Conservation (phyloP, 768 basidiomycete genomes). For the Holtermanniella nyarrowii region DNA sequence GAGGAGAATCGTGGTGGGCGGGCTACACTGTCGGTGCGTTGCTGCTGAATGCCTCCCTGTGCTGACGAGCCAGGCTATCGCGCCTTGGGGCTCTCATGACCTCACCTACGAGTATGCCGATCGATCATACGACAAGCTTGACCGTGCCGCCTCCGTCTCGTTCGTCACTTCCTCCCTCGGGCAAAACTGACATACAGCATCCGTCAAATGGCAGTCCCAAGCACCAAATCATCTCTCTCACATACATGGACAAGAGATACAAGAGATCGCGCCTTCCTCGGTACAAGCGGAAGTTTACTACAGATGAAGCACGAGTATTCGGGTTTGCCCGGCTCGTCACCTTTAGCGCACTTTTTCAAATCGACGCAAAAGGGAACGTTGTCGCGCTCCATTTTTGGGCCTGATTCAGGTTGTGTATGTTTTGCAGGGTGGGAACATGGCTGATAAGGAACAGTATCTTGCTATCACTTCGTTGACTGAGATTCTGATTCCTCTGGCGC, state of each 20-base stretch:
- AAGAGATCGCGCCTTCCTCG: constrained; percentile 57
- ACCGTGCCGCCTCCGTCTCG: constrained; percentile 73
- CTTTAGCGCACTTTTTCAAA: constrained; percentile 57
- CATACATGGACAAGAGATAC: constrained; percentile 69
- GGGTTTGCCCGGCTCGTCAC: constrained; percentile 63
- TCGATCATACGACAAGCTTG: constrained; percentile 61
- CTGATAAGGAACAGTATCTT: constrained; percentile 48
- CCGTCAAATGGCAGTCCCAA: constrained; percentile 68
- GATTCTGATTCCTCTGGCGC: constrained; percentile 54
- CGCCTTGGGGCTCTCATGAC: constrained; percentile 52
- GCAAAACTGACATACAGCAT: constrained; percentile 48
- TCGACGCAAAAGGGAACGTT: constrained; percentile 56
- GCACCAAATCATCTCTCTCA: constrained; percentile 69
- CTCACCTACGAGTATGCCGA: constrained; percentile 72
- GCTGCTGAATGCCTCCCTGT: constrained; percentile 38
- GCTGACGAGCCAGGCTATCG: constrained; percentile 17
- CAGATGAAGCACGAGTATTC: constrained; percentile 58
- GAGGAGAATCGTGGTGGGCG: constrained; percentile 46
- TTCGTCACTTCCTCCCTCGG: constrained; percentile 34
- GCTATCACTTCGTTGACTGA: constrained; percentile 67
- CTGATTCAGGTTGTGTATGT: constrained; percentile 52
- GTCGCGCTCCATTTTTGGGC: constrained; percentile 50
- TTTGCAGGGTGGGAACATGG: not conserved
- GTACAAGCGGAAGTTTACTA: constrained; percentile 54
- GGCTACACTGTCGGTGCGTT: constrained; percentile 64